Conservation (phyloP, 1,284 basidiomycete genomes). For the Ceratobasidium papillatum region DNA sequence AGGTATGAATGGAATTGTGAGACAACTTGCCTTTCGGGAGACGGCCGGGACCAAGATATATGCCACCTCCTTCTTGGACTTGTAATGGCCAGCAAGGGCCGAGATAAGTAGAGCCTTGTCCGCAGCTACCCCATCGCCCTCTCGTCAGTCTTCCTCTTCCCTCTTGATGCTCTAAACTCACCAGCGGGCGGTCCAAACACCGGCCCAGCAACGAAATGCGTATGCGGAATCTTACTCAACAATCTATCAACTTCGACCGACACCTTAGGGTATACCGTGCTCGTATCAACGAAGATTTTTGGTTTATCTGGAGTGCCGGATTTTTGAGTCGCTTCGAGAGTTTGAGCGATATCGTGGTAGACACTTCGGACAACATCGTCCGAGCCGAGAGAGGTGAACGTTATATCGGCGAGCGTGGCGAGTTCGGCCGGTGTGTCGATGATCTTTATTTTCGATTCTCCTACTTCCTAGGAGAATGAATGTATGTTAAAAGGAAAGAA, state of each 20-base stretch:
- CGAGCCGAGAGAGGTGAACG: constrained; percentile 78
- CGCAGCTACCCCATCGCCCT: constrained; percentile 65
- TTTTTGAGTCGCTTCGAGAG: constrained; percentile 55
- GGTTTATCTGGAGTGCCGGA: constrained; percentile 50
- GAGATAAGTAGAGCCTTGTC: constrained; percentile 75
- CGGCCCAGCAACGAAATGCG: constrained; percentile 78
- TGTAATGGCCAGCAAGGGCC: constrained; percentile 84
- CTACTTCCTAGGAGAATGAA: constrained; percentile 59
- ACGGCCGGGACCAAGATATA: constrained; percentile 81
- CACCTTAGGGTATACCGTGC: constrained; percentile 78
- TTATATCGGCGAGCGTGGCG: constrained; percentile 75
- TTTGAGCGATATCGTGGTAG: constrained; percentile 70
- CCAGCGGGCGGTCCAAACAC: constrained; percentile 69
- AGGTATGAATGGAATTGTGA: background rate
- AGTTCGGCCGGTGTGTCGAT: constrained; percentile 66
- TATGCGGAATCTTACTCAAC: constrained; percentile 67
- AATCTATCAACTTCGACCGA: constrained; percentile 80
- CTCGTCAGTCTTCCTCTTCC: no score
- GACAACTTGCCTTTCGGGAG: constrained; percentile 64
- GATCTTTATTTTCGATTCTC: constrained; percentile 61
- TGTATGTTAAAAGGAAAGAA: no score
- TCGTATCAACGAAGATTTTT: constrained; percentile 84
- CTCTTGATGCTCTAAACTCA: no score
- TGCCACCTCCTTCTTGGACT: constrained; percentile 81
- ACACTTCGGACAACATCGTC: constrained; percentile 78